Conservation (phyloP, 371 early-diverging fungal genomes). For the Phascolomyces articulosus region DNA sequence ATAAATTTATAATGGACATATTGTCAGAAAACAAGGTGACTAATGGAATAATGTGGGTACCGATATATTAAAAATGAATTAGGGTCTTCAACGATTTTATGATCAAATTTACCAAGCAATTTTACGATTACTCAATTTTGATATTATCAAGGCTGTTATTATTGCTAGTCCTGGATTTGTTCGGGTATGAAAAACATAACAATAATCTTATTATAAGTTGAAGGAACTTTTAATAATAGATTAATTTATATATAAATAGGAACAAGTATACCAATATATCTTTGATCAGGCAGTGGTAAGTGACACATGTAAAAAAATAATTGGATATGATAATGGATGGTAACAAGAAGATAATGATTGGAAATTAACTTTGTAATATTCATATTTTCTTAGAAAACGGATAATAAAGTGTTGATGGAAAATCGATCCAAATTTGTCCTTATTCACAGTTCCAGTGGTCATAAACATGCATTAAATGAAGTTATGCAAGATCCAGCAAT, state of each 20-base stretch:
- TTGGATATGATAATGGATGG: neutral
- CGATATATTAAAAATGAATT: too few species aligned
- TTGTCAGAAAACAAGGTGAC: too few species aligned
- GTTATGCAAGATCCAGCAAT: slow-evolving; percentile 89
- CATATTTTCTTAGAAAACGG: slow-evolving; percentile 58
- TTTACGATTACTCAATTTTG: slow-evolving; percentile 84
- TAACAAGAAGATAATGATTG: neutral
- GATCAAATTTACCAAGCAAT: slow-evolving; percentile 91
- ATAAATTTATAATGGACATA: neutral
- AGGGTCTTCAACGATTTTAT: slow-evolving; percentile 83
- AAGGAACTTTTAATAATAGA: neutral
- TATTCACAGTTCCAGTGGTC: slow-evolving; percentile 93
- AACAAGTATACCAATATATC: slow-evolving; percentile 84
- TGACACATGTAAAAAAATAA: slow-evolving; percentile 52
- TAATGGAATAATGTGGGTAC: neutral
- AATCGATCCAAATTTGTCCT: slow-evolving; percentile 86
- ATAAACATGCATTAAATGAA: slow-evolving; percentile 93
- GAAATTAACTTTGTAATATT: neutral
- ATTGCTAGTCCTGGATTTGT: slow-evolving; percentile 96
- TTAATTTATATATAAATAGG: slow-evolving; percentile 43
- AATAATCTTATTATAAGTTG: neutral
- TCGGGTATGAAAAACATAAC: slow-evolving; percentile 52
- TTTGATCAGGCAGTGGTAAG: slow-evolving; percentile 81
- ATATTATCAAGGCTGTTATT: slow-evolving; percentile 89
- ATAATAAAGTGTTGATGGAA: slow-evolving; percentile 81